Evolutionary conservation across 2,329 filamentous ascomycete genomes (phyloP).

Genomic region (Magnaporthiopsis rhizophila): DNA sequence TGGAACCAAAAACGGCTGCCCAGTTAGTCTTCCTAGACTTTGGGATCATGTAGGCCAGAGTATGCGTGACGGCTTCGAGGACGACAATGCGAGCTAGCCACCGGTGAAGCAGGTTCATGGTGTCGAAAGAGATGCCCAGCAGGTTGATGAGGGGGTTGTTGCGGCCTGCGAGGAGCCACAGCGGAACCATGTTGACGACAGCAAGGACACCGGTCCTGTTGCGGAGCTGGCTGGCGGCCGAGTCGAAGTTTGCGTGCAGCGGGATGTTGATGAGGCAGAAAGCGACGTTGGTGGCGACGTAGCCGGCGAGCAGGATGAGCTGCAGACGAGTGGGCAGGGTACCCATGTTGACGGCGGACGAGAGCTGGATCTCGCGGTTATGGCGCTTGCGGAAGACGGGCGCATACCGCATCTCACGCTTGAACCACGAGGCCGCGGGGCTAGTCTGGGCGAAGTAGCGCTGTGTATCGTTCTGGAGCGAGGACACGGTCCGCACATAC

Average conservation of each 20-base stretch:
- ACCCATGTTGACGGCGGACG: conserved; percentile 51
- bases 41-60: conserved; percentile 47
- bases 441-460: conserved; percentile 64
- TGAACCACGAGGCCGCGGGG: conserved; percentile 48
- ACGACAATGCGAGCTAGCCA: conserved; percentile 74
- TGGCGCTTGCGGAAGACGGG: conserved; percentile 69
- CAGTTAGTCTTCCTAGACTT: conserved; percentile 37
- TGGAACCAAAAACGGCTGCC: conserved; percentile 29
- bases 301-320: conserved; percentile 57
- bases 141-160: conserved; percentile 72
- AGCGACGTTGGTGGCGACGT: conserved; percentile 64
- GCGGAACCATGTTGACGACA: conserved; percentile 68
- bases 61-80: conserved; percentile 60
- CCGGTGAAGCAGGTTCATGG: conserved; percentile 72
- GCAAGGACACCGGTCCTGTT: conserved; percentile 64
- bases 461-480: conserved; percentile 71
- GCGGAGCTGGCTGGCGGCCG: conserved; percentile 43
- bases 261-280: conserved; percentile 66
- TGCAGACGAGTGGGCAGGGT: conserved; percentile 77
- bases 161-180: conserved; percentile 65
- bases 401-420: conserved; percentile 60
- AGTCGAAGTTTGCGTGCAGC: conserved; percentile 38
- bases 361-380: conserved; percentile 61
- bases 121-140: conserved; percentile 70
- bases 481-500: conserved; percentile 66